Evolutionary conservation across 2,329 filamentous ascomycete genomes (phyloP).

Genomic region (Bipolaris gigantea): DNA sequence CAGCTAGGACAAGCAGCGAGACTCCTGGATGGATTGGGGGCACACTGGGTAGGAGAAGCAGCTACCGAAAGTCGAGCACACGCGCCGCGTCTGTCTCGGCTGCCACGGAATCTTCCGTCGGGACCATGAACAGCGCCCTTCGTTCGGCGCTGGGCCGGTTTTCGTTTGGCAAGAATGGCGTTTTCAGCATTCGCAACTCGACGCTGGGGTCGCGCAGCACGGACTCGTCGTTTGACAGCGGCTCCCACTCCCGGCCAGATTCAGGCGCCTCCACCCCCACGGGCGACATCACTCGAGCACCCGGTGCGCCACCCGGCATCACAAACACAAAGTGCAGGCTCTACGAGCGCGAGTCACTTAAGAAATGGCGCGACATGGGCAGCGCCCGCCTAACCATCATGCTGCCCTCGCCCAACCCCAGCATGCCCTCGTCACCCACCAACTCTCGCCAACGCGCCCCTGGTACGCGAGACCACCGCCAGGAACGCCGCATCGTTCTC

Average conservation of each 20-base stretch:
- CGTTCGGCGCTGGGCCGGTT: slow-evolving; percentile 71
- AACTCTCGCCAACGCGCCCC: slow-evolving; percentile 39
- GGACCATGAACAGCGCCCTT: slow-evolving; percentile 78
- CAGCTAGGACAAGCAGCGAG: slow-evolving; percentile 42
- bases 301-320: slow-evolving; percentile 62
- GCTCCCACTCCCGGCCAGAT: slow-evolving; percentile 39
- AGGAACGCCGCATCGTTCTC: slow-evolving; percentile 83
- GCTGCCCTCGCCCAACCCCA: slow-evolving; percentile 64
- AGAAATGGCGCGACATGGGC: slow-evolving; percentile 91
- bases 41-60: slow-evolving; percentile 56
- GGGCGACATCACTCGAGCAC: slow-evolving; percentile 29
- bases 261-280: slow-evolving; percentile 41
- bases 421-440: slow-evolving; percentile 34
- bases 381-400: slow-evolving; percentile 82
- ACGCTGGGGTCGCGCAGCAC: slow-evolving; percentile 65
- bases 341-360: slow-evolving; percentile 72
- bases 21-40: slow-evolving; percentile 54
- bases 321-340: slow-evolving; percentile 84
- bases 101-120: slow-evolving; percentile 73
- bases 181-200: slow-evolving; percentile 82
- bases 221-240: slow-evolving; percentile 53
- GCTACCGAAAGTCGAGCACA: slow-evolving; percentile 56
- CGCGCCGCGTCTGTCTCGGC: slow-evolving; percentile 61
- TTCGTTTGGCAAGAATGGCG: slow-evolving; percentile 65
- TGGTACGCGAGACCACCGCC: slow-evolving; percentile 50